Evolutionary conservation across 768 basidiomycete species (phyloP).

Genomic region (Lactarius vividus): DNA sequence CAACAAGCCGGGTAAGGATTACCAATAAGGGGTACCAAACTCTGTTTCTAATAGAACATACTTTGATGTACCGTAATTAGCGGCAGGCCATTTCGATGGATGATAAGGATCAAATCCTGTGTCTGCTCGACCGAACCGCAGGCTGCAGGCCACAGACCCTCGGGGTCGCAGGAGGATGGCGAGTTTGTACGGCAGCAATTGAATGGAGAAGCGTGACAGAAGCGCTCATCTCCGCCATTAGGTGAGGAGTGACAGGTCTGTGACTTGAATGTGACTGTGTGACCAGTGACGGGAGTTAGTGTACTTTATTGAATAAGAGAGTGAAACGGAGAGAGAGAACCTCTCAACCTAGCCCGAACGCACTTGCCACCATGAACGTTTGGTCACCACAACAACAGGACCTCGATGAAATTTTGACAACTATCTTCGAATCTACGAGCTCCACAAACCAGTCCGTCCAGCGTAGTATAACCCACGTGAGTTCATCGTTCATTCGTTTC

Average conservation of each 20-base stretch:
- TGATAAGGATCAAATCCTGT: slow-evolving; percentile 20
- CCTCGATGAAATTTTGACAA: slow-evolving; percentile 88
- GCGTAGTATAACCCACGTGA: slow-evolving; percentile 78
- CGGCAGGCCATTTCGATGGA: neutral
- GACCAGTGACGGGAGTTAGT: slow-evolving; percentile 24
- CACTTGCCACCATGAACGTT: slow-evolving; percentile 43
- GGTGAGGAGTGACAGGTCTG: slow-evolving; percentile 3
- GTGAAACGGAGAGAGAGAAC: slow-evolving; percentile 22
- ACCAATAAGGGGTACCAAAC: slow-evolving; percentile 10
- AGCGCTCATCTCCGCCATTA: slow-evolving; percentile 12
- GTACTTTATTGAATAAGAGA: slow-evolving; percentile 21
- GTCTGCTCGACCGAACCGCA: neutral
- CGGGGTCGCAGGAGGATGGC: neutral
- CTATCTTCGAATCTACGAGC: slow-evolving; percentile 88
- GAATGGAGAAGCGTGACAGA: slow-evolving; percentile 8
- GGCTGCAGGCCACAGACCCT: neutral
- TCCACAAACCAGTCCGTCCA: slow-evolving; percentile 68
- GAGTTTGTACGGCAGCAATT: slow-evolving; percentile 5
- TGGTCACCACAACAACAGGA: slow-evolving; percentile 87
- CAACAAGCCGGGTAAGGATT: neutral
- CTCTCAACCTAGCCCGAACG: slow-evolving; percentile 23
- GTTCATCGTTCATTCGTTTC: slow-evolving; percentile 30
- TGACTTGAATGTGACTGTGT: slow-evolving; percentile 10
- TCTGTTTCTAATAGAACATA: slow-evolving; percentile 16
- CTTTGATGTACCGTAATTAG: slow-evolving; percentile 1